phyloP scores from a whole-genome alignment of 345 rosid genomes.

The Melaleuca alternifolia region DNA sequence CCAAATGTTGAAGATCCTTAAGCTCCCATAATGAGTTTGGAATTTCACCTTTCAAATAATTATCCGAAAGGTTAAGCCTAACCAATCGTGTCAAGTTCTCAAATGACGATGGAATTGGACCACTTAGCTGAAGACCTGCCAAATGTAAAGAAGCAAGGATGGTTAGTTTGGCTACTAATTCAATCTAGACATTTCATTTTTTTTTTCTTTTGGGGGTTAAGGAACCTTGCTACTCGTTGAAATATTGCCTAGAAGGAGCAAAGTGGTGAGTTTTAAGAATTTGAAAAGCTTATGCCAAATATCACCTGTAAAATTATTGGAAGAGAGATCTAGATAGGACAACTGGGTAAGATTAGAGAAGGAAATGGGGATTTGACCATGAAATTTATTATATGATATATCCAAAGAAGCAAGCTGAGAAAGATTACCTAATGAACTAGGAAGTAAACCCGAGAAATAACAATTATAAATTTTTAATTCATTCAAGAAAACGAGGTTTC shows the following conservation, averaged over 20 bases:
- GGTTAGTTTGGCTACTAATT: background rate
- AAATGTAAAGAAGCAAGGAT: background rate
- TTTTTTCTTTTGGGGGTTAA: too few relatives aligned
- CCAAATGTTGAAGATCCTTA: rapidly evolving
- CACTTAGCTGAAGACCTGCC: background rate
- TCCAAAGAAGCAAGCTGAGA: too few relatives aligned
- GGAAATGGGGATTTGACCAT: background rate
- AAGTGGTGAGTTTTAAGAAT: too few relatives aligned
- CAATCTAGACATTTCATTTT: background rate
- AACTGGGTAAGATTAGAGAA: background rate
- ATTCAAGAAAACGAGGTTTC: background rate
- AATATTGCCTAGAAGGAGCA: too few relatives aligned
- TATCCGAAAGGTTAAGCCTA: rapidly evolving
- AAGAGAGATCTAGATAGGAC: too few relatives aligned
- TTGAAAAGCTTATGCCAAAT: too few relatives aligned
- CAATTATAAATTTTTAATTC: too few relatives aligned
- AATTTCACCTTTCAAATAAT: background rate
- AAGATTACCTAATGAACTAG: too few relatives aligned
- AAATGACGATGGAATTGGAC: background rate
- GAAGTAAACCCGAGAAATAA: too few relatives aligned
- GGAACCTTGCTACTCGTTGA: background rate
- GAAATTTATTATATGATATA: too few relatives aligned
- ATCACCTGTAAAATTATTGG: too few relatives aligned
- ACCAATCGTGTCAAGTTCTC: background rate
- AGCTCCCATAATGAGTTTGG: background rate